Base-by-base conservation (phyloP, 441 rosid species). In the Populus hybrid region DNA sequence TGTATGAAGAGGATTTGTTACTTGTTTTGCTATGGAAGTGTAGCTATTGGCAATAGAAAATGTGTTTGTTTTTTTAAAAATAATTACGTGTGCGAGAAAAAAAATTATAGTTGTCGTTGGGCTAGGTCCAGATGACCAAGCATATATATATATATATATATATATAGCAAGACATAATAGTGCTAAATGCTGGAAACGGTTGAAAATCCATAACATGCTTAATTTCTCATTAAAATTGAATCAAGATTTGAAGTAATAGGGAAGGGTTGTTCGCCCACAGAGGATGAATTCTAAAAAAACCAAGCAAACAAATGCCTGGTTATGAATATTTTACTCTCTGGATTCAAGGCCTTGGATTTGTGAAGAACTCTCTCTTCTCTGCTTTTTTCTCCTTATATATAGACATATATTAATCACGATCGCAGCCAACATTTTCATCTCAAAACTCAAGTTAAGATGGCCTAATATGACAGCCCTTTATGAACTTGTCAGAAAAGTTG, bases 401-500 rank as follows among this genome's bases (percentile, higher is more conserved):
- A 83, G 70, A 74, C 82, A 40, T 76, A 76, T 35, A 70, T 78
- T 79, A 76, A 74, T 69, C 75, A 72, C 24, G 77, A 75, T 75
- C 40, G 61, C 40, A 11, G 38, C 69, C 76, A 53, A 67, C 63
- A 70, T 69, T 30, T 38, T 32, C 23, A 66, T 78, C 79, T 78
- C 79, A 73, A 80, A 78, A 80, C 70, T 80, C 81, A 75, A 68
- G 59, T 85, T 88, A 90, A 80, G 81, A 81, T 71, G 89, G 88
- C 73, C 85, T 86, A 50, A 95, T 95, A 77, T 90, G 91, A 80
- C 99, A 95, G 69, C 94, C 82, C 80, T 86, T 94, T 84, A 94
- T 91, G 89, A 92, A 92, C 83, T 92, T 94, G 83, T 96, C 94
- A 7, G 98, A 91, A 85, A 92, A 91, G 83, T 96, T 79, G 24